These are phyloP conservation scores for Musa balbisiana DNA, from an alignment of 202 grass and related monocot species.

Conservation along the genomic window DNA sequence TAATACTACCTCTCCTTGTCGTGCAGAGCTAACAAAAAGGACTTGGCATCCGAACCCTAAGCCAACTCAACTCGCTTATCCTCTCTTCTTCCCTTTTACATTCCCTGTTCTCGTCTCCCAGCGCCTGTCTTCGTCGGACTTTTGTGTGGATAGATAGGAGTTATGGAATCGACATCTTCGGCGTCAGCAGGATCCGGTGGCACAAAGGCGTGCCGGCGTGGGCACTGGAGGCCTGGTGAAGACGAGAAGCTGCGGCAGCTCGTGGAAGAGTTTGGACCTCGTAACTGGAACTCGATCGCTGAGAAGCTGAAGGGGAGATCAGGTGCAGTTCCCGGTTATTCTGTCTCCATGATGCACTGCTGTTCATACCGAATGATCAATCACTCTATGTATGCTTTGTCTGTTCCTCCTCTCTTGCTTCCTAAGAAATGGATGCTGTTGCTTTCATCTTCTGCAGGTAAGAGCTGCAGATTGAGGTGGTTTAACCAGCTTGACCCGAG, in stretches of 20 bases:
- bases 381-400: too few relatives aligned
- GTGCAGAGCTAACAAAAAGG: slow-evolving; percentile 20
- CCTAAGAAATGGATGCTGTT: neutral
- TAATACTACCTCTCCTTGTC: slow-evolving; percentile 1
- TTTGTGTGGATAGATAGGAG: neutral
- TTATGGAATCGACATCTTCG: neutral
- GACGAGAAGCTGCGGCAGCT: slow-evolving; percentile 19
- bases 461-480: slow-evolving; percentile 21
- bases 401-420: neutral
- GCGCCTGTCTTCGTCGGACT: neutral
- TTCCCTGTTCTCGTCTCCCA: neutral
- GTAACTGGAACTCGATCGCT: slow-evolving; percentile 19
- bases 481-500: slow-evolving; percentile 17
- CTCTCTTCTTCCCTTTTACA: neutral
- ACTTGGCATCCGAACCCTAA: slow-evolving; percentile 17
- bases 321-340: neutral
- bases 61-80: neutral
- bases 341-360: too few relatives aligned
- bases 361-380: too few relatives aligned
- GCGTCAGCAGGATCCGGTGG: neutral
- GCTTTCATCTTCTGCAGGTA: neutral
- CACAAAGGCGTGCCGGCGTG: neutral
- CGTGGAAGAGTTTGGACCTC: slow-evolving; percentile 12
- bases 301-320: slow-evolving; percentile 20
- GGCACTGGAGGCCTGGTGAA: slow-evolving; percentile 10